Percentiles rank a stretch among this genome's conserved stretches.
These are phyloP conservation scores for Alternaria metachromatica DNA, from an alignment of 2,329 filamentous ascomycete genomes.

Conservation along the genomic window DNA sequence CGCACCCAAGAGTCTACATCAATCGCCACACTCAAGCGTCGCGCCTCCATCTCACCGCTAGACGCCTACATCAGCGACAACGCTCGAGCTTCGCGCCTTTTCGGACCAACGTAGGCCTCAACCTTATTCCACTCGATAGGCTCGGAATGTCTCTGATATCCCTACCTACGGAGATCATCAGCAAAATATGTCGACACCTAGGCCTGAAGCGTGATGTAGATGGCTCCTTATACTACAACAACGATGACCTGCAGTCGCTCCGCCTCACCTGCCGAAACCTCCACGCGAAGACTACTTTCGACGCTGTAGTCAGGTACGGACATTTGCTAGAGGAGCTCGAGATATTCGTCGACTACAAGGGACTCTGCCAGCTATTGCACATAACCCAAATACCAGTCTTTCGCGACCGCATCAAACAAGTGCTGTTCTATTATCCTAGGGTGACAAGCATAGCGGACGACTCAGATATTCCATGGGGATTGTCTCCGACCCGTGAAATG, in stretches of 20 bases:
- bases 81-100: not conserved
- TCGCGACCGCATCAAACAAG: not conserved
- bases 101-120: not conserved
- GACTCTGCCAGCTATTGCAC: not conserved
- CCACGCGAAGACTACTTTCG: not conserved
- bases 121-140: not conserved
- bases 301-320: not conserved
- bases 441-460: not conserved
- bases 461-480: not conserved
- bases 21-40: not conserved
- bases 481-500: not conserved
- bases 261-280: not conserved
- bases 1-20: not conserved
- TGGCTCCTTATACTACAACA: not conserved
- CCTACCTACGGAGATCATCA: not conserved
- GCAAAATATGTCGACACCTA: not conserved
- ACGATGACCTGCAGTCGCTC: not conserved
- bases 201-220: not conserved
- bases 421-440: not conserved
- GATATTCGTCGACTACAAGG: not conserved
- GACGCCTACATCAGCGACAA: not conserved
- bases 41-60: no score
- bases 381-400: not conserved
- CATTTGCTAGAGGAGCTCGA: not conserved
- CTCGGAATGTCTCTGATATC: not conserved